phyloP scores from a whole-genome alignment of 179 eudicot genomes.

The Carnegiea gigantea region DNA sequence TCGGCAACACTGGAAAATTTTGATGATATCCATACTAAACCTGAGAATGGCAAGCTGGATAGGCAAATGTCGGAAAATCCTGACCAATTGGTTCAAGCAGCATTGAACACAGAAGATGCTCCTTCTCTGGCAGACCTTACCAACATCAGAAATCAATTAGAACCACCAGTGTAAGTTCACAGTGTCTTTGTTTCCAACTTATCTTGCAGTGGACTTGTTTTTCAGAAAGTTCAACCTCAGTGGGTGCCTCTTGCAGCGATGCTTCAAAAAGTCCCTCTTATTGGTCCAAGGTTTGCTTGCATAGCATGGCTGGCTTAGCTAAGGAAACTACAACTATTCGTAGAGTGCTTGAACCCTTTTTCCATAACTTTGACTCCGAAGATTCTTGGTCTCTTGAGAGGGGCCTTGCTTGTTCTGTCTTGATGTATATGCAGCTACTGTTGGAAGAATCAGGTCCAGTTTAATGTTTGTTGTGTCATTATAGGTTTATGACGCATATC shows the following conservation, averaged over 20 bases:
- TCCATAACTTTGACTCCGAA: constrained; percentile 70
- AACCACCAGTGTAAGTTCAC: constrained; percentile 46
- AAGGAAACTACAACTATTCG: constrained; percentile 87
- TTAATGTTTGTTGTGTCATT: not conserved
- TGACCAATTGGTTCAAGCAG: constrained; percentile 32
- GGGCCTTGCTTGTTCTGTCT: constrained; percentile 73
- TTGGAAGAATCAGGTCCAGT: constrained; percentile 75
- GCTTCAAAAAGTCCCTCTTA: constrained; percentile 72
- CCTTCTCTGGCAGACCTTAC: constrained; percentile 19
- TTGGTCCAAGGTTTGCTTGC: constrained; percentile 86
- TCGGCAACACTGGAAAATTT: constrained; percentile 80
- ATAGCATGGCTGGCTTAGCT: constrained; percentile 75
- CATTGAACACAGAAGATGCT: constrained; percentile 29
- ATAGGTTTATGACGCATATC: not conserved
- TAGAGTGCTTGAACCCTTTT: constrained; percentile 88
- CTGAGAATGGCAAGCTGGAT: constrained; percentile 35
- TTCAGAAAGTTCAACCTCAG: constrained; percentile 1
- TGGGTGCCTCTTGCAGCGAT: constrained; percentile 42
- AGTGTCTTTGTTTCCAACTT: not conserved
- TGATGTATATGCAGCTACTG: constrained; percentile 63
- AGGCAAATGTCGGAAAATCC: constrained; percentile 25
- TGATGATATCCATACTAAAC: constrained; percentile 40
- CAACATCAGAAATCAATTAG: constrained; percentile 43
- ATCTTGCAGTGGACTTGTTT: not conserved
- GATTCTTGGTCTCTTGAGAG: constrained; percentile 72